Percentiles rank a stretch among this genome's conserved stretches.
Conservation (phyloP, 495 filamentous ascomycete genomes). For the Penicillium paradoxum region DNA sequence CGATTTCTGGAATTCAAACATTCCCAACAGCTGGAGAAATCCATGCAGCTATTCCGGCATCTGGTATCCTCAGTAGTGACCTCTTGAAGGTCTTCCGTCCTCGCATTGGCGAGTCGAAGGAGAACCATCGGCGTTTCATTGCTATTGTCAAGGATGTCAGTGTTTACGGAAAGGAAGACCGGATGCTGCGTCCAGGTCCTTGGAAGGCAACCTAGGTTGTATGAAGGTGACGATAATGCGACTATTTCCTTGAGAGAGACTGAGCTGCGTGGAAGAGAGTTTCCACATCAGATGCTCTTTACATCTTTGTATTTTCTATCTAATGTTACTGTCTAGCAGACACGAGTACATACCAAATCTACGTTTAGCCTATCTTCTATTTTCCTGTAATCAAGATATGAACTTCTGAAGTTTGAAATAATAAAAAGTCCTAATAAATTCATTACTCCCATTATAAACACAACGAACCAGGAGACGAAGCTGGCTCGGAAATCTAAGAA, state of each 20-base stretch:
- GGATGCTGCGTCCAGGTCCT: conserved; percentile 37
- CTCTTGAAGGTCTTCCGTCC: conserved; percentile 59
- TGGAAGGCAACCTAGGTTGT: conserved; percentile 28
- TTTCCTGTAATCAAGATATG: not conserved
- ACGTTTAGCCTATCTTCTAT: not conserved
- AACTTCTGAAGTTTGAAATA: not conserved
- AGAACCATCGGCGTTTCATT: conserved; percentile 42
- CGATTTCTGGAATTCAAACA: conserved; percentile 23
- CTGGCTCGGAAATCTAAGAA: conserved; percentile 22
- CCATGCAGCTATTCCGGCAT: conserved; percentile 56
- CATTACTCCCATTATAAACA: conserved; percentile 34
- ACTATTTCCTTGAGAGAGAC: not conserved
- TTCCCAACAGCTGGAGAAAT: conserved; percentile 68
- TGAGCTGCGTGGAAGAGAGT: not conserved
- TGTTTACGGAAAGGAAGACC: conserved; percentile 43
- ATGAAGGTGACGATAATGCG: not conserved
- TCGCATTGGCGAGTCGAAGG: conserved; percentile 49
- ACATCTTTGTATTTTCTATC: not conserved
- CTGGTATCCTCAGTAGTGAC: conserved; percentile 61
- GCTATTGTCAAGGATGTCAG: conserved; percentile 46
- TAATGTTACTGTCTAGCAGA: not conserved
- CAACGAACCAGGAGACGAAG: conserved; percentile 29
- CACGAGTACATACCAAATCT: not conserved
- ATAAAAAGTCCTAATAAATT: conserved; percentile 19
- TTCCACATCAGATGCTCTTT: not conserved